phyloP scores from a whole-genome alignment of 2,329 filamentous ascomycete species.

The Davidsoniella virescens region DNA sequence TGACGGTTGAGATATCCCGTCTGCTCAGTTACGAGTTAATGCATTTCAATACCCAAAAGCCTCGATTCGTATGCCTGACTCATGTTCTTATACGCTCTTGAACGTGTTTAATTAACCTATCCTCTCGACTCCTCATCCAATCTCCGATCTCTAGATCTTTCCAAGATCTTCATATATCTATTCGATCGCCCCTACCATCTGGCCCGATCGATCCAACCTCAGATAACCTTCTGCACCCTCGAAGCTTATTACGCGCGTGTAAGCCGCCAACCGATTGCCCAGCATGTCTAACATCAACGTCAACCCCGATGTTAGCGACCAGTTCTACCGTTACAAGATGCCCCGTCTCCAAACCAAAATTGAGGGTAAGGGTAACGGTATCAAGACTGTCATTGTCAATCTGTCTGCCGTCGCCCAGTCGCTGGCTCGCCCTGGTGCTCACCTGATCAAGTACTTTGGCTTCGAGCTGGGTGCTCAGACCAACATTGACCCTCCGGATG shows the following conservation, averaged over 20 bases:
- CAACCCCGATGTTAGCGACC: conserved; percentile 92
- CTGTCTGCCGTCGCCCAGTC: conserved; percentile 84
- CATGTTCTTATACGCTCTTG: conserved; percentile 14
- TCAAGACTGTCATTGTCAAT: conserved; percentile 97
- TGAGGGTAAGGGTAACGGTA: conserved; percentile 98
- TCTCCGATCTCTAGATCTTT: conserved; percentile 10
- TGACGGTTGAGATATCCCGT: conserved; percentile 59
- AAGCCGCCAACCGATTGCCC: conserved; percentile 22
- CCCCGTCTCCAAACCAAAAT: conserved; percentile 97
- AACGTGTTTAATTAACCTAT: conserved; percentile 16
- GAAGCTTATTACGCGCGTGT: background rate
- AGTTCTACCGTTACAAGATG: conserved; percentile 99
- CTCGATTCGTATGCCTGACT: conserved; percentile 25
- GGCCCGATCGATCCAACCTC: background rate
- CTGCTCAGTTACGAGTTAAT: conserved; percentile 38
- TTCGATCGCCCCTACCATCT: background rate
- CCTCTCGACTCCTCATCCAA: conserved; percentile 19
- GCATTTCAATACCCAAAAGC: conserved; percentile 39
- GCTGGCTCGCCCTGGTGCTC: conserved; percentile 77
- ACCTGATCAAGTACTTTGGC: conserved; percentile 99
- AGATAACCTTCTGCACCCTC: background rate
- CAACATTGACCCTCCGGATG: conserved; percentile 91
- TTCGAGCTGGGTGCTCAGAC: conserved; percentile 98
- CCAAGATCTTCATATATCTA: background rate
- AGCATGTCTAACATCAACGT: conserved; percentile 97